Evolutionary conservation across 208 protist species (phyloP), one percentile per base, ranked within the genome.

Genomic region (Leptomonas seymouri): DNA sequence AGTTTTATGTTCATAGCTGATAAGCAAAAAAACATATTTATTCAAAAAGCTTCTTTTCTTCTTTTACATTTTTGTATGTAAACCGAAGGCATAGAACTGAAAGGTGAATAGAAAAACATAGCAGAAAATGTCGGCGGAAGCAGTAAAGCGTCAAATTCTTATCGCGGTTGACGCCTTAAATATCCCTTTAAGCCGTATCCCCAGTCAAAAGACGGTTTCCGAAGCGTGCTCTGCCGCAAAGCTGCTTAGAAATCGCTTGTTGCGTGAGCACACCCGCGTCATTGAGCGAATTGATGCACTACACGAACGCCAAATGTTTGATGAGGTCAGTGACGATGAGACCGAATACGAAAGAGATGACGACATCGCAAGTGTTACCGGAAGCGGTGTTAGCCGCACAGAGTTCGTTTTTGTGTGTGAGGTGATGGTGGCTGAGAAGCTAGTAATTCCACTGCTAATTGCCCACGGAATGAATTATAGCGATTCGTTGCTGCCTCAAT

Each of bases 331-430:
- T 55, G 76, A 78, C 39, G 78, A 81, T 0, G 80, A 84, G 7
- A 51, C 76, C 31, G 77, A 83, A 14, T 80, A 80, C 25, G 72
- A 71, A 12, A 42, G 59, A 9, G 50, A 70, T 42, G 72, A 83
- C 45, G 71, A 54, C 30, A 62, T 79, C 28, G 60, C 51, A 23
- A 50, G 71, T 11, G 34, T 67, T 28, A 71, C 62, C 3, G 65
- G 28, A 42, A 73, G 57, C 34, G 56, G 39, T 39, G 53, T 69
- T 6, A 76, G 44, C n/a, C 72, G 90, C 18, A 49, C 56, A 15
- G 90, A 95, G 61, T 95, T 93, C 80, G 51, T 86, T 1, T 93
- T 92, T 63, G 61, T 95, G 16, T 76, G 79, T 50, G 90, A 95
- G 65, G 81, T 95, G 80, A 83, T 88, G 74, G 78, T 90, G 16